These are phyloP conservation scores for Podaxis carcinomalis DNA, from an alignment of 768 basidiomycete species.

Conservation along the genomic window DNA sequence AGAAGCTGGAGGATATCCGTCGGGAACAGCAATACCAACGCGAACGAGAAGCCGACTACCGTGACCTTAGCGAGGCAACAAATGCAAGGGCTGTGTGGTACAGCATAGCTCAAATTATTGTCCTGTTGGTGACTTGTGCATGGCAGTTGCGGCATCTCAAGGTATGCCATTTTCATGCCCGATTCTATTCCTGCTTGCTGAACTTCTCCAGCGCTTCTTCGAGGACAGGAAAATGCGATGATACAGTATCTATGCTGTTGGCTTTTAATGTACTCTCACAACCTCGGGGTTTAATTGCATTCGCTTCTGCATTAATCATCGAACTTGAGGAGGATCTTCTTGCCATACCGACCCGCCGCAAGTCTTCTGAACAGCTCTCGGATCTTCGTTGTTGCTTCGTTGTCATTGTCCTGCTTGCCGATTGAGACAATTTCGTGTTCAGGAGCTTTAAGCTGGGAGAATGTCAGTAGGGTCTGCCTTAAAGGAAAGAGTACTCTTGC, in stretches of 20 bases:
- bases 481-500: slow-evolving; percentile 25
- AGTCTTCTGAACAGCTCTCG: slow-evolving; percentile 42
- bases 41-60: slow-evolving; percentile 88
- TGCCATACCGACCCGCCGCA: slow-evolving; percentile 32
- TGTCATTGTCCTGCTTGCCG: slow-evolving; percentile 28
- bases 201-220: slow-evolving; percentile 63
- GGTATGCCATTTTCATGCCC: slow-evolving; percentile 39
- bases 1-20: slow-evolving; percentile 88
- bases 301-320: slow-evolving; percentile 14
- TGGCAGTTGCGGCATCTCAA: slow-evolving; percentile 95
- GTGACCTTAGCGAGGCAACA: slow-evolving; percentile 83
- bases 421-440: slow-evolving; percentile 67
- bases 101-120: slow-evolving; percentile 79
- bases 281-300: slow-evolving; percentile 6
- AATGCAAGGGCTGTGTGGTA: slow-evolving; percentile 97
- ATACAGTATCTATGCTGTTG: slow-evolving; percentile 14
- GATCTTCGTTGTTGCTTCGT: slow-evolving; percentile 39
- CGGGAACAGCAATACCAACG: slow-evolving; percentile 98
- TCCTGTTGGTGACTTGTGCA: slow-evolving; percentile 78
- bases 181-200: background rate
- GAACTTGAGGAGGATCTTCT: slow-evolving; percentile 39
- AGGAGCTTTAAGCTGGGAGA: slow-evolving; percentile 56
- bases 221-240: slow-evolving; percentile 80
- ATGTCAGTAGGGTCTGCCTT: slow-evolving; percentile 5
- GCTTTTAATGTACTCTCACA: slow-evolving; percentile 4